Evolutionary conservation across 2,329 filamentous ascomycete genomes (phyloP), one percentile per base, ranked within the genome.

Genomic region (Rosellinia necatrix): DNA sequence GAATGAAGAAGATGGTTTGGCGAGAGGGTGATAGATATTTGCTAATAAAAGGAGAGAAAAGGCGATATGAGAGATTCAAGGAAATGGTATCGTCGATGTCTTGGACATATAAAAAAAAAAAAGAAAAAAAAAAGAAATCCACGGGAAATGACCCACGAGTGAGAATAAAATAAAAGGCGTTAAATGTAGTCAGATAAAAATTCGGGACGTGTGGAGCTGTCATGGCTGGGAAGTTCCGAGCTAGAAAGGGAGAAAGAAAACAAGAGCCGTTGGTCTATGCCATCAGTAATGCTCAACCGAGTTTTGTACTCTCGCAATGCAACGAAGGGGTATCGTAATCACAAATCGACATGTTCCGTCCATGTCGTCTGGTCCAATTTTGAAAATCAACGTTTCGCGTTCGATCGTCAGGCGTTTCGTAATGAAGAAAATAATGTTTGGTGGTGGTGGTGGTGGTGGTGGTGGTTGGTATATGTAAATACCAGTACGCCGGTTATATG

Each of bases 401-500:
- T 57, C 48, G 57, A 51, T 58, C 58, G 58, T 60, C 50, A 60
- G 46, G 55, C 58, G 49, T 56, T 53, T 64, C 58, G 56, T 66
- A 52, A 49, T 6, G 40, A 53, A 53, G 29, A 48, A 54, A 53
- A 51, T 46, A 22, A 30, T 19, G 47, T 48, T 48, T 17, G 15
- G 15, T 43, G 21, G 34, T 42, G 6, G 30, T n/a, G n/a, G n/a
- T n/a, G n/a, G n/a, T n/a, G n/a, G n/a, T n/a, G n/a, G n/a, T n/a
- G 60, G 53, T 41, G 43, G 49, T 51, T 37, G 13, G 15, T 58
- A 52, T 58, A 53, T 53, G 56, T 48, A 40, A 30, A 46, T 29
- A 27, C 19, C 25, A 41, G 17, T 27, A 24, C 30, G 49, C 22
- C 34, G 27, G 30, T 70, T 63, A 74, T 38, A 78, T 76, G 53